phyloP scores from a whole-genome alignment of 768 basidiomycete genomes.

The Leccinum subgranulosum region DNA sequence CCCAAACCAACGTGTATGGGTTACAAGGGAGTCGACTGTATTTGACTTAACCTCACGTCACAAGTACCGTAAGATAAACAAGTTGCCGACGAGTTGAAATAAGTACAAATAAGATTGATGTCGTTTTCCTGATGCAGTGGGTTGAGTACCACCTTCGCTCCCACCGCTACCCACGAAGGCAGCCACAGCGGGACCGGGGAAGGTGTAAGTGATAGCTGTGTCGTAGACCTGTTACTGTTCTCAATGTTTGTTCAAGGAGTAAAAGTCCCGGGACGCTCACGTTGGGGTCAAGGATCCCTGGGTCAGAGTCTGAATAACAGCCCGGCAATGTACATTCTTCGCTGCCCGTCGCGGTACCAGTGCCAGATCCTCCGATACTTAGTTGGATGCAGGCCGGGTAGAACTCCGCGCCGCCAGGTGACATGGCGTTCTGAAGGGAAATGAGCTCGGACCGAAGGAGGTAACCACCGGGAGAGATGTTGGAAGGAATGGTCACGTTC shows the following conservation, averaged over 20 bases:
- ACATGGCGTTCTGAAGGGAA: conserved; percentile 63
- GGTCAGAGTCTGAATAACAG: conserved; percentile 63
- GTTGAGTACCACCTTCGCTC: conserved; percentile 18
- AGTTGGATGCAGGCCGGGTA: conserved; percentile 32
- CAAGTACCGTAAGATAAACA: too few relatives aligned
- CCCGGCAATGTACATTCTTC: conserved; percentile 63
- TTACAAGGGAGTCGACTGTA: too few relatives aligned
- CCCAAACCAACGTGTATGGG: too few relatives aligned
- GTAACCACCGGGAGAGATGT: conserved; percentile 65
- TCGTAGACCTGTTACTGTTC: conserved; percentile 25
- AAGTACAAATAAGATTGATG: not conserved
- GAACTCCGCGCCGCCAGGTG: conserved; percentile 50
- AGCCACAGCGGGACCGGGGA: conserved; percentile 54
- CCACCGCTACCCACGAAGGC: conserved; percentile 32
- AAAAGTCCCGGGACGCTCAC: conserved; percentile 23
- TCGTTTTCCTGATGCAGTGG: conserved; percentile 2
- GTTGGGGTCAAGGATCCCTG: conserved; percentile 59
- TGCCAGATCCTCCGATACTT: conserved; percentile 26
- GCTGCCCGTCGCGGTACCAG: conserved; percentile 14
- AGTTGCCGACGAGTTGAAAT: not conserved
- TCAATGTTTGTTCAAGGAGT: not conserved
- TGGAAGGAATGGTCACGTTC: conserved; percentile 43
- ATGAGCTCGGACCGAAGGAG: conserved; percentile 78
- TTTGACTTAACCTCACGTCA: too few relatives aligned
- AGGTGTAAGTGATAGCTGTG: conserved; percentile 38